These are phyloP conservation scores for Euphorbia celastroides DNA, from an alignment of 441 rosid genomes.

Conservation along the genomic window DNA sequence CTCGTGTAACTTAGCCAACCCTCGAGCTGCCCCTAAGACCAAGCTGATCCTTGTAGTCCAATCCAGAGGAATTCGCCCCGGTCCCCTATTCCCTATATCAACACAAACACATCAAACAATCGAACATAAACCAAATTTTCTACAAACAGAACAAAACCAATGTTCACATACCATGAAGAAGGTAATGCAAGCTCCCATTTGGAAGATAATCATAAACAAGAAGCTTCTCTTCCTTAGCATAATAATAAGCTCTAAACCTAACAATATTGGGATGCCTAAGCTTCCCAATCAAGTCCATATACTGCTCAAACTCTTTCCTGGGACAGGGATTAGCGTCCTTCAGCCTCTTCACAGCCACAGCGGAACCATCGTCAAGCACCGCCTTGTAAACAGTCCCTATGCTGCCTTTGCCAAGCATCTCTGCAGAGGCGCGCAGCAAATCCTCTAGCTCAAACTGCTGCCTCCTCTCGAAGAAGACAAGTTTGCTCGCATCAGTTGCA, in stretches of 20 bases:
- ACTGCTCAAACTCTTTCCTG: conserved; percentile 84
- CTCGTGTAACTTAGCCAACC: conserved; percentile 74
- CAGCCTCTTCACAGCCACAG: conserved; percentile 81
- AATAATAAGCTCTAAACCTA: conserved; percentile 83
- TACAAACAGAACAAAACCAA: background rate
- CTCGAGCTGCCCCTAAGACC: conserved; percentile 84
- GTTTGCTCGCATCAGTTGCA: conserved; percentile 58
- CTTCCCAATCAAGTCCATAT: conserved; percentile 87
- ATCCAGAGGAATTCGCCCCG: conserved; percentile 89
- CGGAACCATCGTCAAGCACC: conserved; percentile 63
- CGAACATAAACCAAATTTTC: background rate
- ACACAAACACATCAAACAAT: background rate
- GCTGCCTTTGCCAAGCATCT: conserved; percentile 94
- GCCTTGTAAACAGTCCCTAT: conserved; percentile 91
- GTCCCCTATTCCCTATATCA: conserved; percentile 67
- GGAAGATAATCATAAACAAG: conserved; percentile 87
- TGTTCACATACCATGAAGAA: conserved; percentile 67
- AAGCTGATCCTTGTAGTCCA: conserved; percentile 94
- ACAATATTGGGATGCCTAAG: conserved; percentile 70
- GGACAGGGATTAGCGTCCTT: conserved; percentile 92
- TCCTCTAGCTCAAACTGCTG: conserved; percentile 83
- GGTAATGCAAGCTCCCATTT: conserved; percentile 75
- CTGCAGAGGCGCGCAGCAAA: conserved; percentile 81
- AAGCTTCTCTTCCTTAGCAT: conserved; percentile 91
- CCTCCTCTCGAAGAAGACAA: conserved; percentile 76